Percentiles rank a stretch among this genome's conserved stretches.
Evolutionary conservation across 1,284 basidiomycete species (phyloP).

Genomic region (Macrocybe sp.): DNA sequence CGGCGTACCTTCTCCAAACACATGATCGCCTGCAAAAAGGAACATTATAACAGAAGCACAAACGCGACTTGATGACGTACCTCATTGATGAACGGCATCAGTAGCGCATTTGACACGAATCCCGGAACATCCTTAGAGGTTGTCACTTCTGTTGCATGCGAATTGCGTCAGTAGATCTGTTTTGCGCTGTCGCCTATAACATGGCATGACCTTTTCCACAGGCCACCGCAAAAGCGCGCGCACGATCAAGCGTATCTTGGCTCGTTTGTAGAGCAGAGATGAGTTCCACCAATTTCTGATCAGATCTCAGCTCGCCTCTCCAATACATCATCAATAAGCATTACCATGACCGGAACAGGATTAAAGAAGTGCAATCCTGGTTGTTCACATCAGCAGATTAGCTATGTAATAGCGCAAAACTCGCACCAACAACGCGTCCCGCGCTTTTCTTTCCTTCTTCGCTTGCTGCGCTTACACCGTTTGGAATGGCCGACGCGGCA

Average conservation of each 20-base stretch:
- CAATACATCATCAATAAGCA: slow-evolving; percentile 15
- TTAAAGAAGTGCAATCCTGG: slow-evolving; percentile 93
- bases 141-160: slow-evolving; percentile 64
- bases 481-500: slow-evolving; percentile 70
- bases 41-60: neutral
- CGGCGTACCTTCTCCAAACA: slow-evolving; percentile 73
- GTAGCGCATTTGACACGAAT: slow-evolving; percentile 81
- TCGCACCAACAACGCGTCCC: slow-evolving; percentile 68
- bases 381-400: slow-evolving; percentile 9
- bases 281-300: slow-evolving; percentile 87
- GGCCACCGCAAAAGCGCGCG: slow-evolving; percentile 78
- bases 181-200: neutral
- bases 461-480: slow-evolving; percentile 51
- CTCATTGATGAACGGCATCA: slow-evolving; percentile 93
- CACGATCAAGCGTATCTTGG: slow-evolving; percentile 68
- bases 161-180: neutral
- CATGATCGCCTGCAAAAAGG: slow-evolving; percentile 72
- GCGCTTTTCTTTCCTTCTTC: slow-evolving; percentile 59
- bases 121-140: slow-evolving; percentile 89
- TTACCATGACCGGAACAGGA: slow-evolving; percentile 89
- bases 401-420: neutral
- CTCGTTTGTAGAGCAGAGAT: slow-evolving; percentile 93
- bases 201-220: slow-evolving; percentile 76
- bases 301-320: neutral
- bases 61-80: slow-evolving; percentile 28